These are phyloP conservation scores for Nannochloropsis salina DNA, from an alignment of 108 stramenopile species.

Conservation along the genomic window DNA sequence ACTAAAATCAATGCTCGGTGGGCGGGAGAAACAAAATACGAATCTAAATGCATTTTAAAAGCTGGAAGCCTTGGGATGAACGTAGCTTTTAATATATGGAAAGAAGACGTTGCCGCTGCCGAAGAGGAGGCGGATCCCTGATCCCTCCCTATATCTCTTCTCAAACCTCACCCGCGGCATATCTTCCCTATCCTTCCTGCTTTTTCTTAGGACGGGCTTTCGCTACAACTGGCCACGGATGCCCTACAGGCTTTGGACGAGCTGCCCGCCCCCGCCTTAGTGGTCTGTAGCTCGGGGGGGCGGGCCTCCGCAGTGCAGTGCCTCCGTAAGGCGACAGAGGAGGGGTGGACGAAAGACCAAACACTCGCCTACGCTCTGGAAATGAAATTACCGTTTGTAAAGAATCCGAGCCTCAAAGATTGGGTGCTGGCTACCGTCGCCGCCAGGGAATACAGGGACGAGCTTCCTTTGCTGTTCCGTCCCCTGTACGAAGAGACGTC, in stretches of 20 bases:
- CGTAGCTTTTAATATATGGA: no score
- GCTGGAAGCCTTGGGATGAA: no score
- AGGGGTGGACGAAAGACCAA: background rate
- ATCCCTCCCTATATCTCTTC: no score
- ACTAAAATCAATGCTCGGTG: no score
- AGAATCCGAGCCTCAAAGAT: background rate
- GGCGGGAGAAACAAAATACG: no score
- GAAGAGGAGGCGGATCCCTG: no score
- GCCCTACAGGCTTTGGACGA: background rate
- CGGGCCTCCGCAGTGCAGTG: background rate
- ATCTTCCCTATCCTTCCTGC: background rate
- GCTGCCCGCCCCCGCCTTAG: background rate
- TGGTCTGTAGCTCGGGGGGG: background rate
- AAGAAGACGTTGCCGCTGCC: no score
- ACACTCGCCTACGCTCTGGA: background rate
- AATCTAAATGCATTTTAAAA: no score
- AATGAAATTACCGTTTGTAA: background rate
- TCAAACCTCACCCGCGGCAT: background rate
- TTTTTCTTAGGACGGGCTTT: background rate
- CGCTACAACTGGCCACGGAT: background rate
- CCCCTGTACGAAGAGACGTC: conserved; percentile 82
- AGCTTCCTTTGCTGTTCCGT: conserved; percentile 35
- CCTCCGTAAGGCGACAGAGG: background rate
- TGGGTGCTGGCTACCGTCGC: conserved; percentile 23
- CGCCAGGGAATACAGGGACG: background rate